Evolutionary conservation across 2,329 filamentous ascomycete genomes (phyloP), one percentile per base, ranked within the genome.

Genomic region (Fusarium chuoi): DNA sequence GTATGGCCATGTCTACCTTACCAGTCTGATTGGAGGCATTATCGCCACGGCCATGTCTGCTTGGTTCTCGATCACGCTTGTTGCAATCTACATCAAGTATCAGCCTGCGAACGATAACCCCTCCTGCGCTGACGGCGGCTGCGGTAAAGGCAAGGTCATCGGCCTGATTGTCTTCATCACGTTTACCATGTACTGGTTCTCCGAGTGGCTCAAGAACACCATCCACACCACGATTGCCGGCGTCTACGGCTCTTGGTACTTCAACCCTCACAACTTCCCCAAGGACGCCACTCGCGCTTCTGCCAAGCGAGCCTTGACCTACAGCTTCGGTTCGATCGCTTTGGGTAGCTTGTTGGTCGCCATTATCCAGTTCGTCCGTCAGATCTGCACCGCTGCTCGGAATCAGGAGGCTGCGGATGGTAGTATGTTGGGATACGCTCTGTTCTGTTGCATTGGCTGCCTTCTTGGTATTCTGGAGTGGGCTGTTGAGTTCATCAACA

Each of bases 191-290:
- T 98, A 97, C 84, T 98, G 96, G 96, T 91, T 98, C 73, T 92
- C 93, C 4, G 96, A 98, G 81, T 96, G 93, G 88, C 85, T 98
- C 77, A 98, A 98, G 85, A 98, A 97, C 83, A 95, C 94, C 1
- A 94, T 98, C 52, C 95, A 98, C 80, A 93, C 92, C 5, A 95
- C 91, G 30, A 93, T 98, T 66, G 93, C 94, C 0, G 95, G 96
- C 1, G 91, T 98, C 1, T 98, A 97, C 77, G 95, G 94, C 3
- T 92, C 93, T 1, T 98, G 96, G 96, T 98, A 97, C 84, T 98
- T 97, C 81, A 92, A 89, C 72, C 83, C 89, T 1, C 84, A 87
- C 65, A 89, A 90, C 48, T 93, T 94, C 78, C 94, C 95, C 36
- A 91, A 89, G 71, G 91, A 91, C 17, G 91, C 94, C 2, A 98